These are phyloP conservation scores for Corymbia citriodora DNA, from an alignment of 441 rosid genomes.

Conservation along the genomic window DNA sequence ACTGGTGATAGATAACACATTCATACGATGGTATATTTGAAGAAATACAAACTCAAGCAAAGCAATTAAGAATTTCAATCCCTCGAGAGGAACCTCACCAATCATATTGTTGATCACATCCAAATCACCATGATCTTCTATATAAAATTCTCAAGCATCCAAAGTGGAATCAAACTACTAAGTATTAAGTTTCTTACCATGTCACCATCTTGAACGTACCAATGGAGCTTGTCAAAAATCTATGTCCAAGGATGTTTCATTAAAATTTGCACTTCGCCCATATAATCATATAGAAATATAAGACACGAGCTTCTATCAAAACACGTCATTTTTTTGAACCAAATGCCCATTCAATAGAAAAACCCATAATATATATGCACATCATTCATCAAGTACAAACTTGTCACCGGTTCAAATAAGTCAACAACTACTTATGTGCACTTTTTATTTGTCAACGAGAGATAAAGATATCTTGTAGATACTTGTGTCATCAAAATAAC, in stretches of 20 bases:
- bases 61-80: background rate
- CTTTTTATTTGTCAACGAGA: no score
- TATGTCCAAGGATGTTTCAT: slow-evolving; percentile 24
- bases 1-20: background rate
- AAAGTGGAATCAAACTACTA: background rate
- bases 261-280: background rate
- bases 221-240: slow-evolving; percentile 78
- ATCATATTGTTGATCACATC: background rate
- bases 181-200: slow-evolving; percentile 43
- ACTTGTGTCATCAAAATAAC: no score
- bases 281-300: background rate
- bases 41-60: background rate
- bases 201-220: slow-evolving; percentile 80
- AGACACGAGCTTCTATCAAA: no score
- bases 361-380: no score
- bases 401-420: no score
- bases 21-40: background rate
- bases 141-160: background rate
- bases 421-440: no score
- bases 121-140: background rate
- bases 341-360: no score
- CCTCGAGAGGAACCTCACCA: background rate
- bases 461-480: no score
- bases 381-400: no score
- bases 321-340: no score